Base-by-base conservation (phyloP, 2,329 filamentous ascomycete genomes). In the Fusarium redolens region DNA sequence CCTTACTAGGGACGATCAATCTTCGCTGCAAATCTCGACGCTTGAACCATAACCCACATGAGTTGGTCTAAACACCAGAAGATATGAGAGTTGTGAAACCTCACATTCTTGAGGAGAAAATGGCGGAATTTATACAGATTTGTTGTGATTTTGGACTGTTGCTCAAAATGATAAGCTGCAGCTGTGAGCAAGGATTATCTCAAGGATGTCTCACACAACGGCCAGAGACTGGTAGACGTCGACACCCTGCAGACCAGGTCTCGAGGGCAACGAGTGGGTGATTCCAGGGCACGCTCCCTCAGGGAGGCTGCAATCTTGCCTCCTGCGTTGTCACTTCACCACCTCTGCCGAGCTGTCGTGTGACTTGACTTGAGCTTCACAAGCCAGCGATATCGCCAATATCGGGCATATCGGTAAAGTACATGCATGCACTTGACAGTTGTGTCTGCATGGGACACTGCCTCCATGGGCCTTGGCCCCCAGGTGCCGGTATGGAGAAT, bases 191-290 rank as follows among this genome's bases (percentile, higher is more conserved):
- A 66, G 60, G 37, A 68, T 45, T 12, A 40, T 51, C 56, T 44
- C 31, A 72, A 71, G 70, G 62, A 58, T 72, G 70, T 72, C 70
- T 73, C 70, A 50, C 47, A 60, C 47, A 44, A 52, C 28, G 56
- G 57, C 66, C 59, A 30, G 61, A 37, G 66, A 73, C 60, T 71
- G 62, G 66, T 45, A 58, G 66, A 51, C 43, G 30, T 28, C 37
- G 37, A 57, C 13, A 67, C 71, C 71, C 71, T 68, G 71, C 71
- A 67, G 47, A 56, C 61, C 52, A 54, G 58, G 69, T 56, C 44
- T 59, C 51, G 38, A 70, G 55, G 56, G 33, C n/a, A 52, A 57
- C 47, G 45, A 73, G 66, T 73, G 70, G 66, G 30, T 33, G 70
- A 67, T 47, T 43, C 33, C 52, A 59, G 70, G 66, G 61, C 48